Base-by-base conservation (phyloP, 177 flowering plant genomes). In the Tripterygium wilfordii region DNA sequence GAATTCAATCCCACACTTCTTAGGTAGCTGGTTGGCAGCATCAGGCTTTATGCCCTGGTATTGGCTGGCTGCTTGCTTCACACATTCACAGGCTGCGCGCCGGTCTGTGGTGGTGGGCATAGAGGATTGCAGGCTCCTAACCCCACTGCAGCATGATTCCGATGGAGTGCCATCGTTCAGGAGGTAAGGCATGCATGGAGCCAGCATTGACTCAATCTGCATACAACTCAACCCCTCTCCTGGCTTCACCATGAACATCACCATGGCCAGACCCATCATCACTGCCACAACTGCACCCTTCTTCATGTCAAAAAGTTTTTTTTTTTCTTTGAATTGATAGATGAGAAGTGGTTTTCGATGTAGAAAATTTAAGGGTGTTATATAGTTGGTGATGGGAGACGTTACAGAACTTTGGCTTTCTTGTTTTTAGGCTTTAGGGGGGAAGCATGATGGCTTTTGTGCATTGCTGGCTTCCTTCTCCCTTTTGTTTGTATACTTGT, bases 21-120 rank as follows among this genome's bases (percentile, higher is more conserved):
- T 12, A 14, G 63, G 56, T 16, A 64, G 63, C 15, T 37, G 17
- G 5, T 30, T 10, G 25, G 63, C 67, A 1, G 55, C 54, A 13
- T 41, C 58, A 7, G 53, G 54, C 23, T 58, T 53, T 10, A 64
- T 18, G 22, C 24, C 38, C 0, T 38, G 20, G 33, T 18, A 8
- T 2, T 13, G 18, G 14, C 28, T 27, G 8, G 70, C 70, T 3
- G 60, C 60, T 1, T 17, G 25, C 46, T 66, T 66, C 2, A 61
- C 12, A 35, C 71, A 66, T 9, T 20, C 29, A 51, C 71, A 66
- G 1, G 60, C 51, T 4, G 56, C 48, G 16, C 41, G 60, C 42
- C 49, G 42, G 37, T 61, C 63, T 1, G 39, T 55, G 0, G 58
- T 30, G 24, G 53, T 37, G 1, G 14, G 12, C 31, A 53, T 38